Base-by-base conservation (phyloP, 805 yeast species). In the Lipomyces oligophaga region DNA sequence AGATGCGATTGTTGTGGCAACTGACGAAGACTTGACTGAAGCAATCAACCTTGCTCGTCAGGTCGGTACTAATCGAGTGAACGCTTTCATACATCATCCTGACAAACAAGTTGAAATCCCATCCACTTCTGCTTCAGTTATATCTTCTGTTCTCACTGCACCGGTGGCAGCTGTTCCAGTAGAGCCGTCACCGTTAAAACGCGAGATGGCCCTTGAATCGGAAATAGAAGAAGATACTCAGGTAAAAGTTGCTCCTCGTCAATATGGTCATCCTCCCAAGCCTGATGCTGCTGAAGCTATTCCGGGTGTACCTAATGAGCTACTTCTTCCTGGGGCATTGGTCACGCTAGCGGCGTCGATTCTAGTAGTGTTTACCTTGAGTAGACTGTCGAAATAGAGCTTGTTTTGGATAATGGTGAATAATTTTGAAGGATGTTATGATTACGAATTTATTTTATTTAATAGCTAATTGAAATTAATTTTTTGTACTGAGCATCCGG, bases 1-100 rank as follows among this genome's bases (percentile, higher is more conserved):
- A 11, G 96, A 87, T 61, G 67, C 82, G 11, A 85, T 87, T 20
- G 80, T 86, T 1, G 77, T 87, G 31, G 83, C 93, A 0, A 75
- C 83, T 2, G 83, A 82, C 58, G 75, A 74, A 58, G 96, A 87
- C 60, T 72, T 87, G 47, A 60, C 70, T 18, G 95, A 86, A 54
- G 85, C 95, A 61, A 78, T 83, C n/a, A 63, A 66, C 41, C 73
- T 82, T 34, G 72, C 81, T 55, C 69, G 68, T 43, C 69, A 65
- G 42, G 60, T 75, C 26, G 68, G 72, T 6, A 63, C 67, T 34
- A 81, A 77, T 32, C 83, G 83, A 63, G 84, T 85, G 6, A 94
- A 85, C 57, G 65, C 87, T 33, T 78, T 73, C 55, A 68, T 87
- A 34, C 95, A 85, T 62, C 81, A 81, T 60, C 77, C 81, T 0